phyloP scores from a whole-genome alignment of 1,139 yeast species.

The Blastobotrys serpentis region DNA sequence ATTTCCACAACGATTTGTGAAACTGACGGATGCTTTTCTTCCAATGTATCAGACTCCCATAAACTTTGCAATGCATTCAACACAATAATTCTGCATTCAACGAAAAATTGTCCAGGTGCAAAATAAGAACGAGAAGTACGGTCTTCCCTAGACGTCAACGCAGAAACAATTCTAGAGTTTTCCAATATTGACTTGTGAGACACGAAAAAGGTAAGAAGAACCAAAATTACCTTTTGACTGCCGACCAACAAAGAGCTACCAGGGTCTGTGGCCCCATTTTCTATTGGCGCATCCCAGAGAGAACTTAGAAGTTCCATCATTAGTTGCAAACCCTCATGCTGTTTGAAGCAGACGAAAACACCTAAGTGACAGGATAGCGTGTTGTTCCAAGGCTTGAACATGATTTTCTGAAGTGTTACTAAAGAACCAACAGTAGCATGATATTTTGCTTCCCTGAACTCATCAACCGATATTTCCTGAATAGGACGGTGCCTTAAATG shows the following conservation, averaged over 20 bases:
- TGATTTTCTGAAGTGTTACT: constrained; percentile 28
- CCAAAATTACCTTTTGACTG: constrained; percentile 26
- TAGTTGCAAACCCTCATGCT: constrained; percentile 33
- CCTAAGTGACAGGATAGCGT: constrained; percentile 26
- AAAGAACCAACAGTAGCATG: constrained; percentile 24
- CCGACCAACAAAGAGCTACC: constrained; percentile 21
- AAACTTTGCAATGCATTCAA: constrained; percentile 24
- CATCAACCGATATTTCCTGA: constrained; percentile 13
- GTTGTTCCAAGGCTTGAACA: constrained; percentile 27
- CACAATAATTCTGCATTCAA: constrained; percentile 35
- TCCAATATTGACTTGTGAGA: constrained; percentile 29
- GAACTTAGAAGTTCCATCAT: constrained; percentile 29
- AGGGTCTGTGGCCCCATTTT: constrained; percentile 19
- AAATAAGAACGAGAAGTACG: constrained; percentile 32
- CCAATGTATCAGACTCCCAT: constrained; percentile 34
- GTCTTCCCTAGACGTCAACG: constrained; percentile 31
- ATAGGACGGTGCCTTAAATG: constrained; percentile 28
- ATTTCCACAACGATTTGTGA: constrained; percentile 27
- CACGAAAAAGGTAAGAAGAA: constrained; percentile 26
- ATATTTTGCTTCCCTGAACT: constrained; percentile 18
- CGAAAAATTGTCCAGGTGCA: constrained; percentile 34
- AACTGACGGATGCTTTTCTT: constrained; percentile 26
- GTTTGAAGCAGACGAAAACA: constrained; percentile 36
- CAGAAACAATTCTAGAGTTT: constrained; percentile 22
- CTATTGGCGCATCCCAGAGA: constrained; percentile 27